Conservation (phyloP, 2,329 filamentous ascomycete species). For the Teratosphaeria viscida region DNA sequence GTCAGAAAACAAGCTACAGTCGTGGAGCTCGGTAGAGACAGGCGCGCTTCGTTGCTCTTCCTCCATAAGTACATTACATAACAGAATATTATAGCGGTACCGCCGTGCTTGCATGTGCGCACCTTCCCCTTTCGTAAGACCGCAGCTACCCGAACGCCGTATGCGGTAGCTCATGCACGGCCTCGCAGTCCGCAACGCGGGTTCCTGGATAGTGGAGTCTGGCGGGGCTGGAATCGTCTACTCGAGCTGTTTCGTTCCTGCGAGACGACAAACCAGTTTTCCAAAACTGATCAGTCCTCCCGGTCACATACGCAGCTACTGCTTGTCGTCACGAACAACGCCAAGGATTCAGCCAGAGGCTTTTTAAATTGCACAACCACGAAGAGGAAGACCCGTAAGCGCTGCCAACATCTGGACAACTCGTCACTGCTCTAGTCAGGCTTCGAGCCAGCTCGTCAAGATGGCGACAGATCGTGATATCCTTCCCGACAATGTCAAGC, state of each 20-base stretch:
- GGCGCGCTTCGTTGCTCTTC: not conserved
- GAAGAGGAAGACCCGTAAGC: not conserved
- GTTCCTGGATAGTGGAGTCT: not conserved
- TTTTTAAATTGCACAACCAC: not conserved
- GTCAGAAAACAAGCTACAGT: not conserved
- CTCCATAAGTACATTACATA: not conserved
- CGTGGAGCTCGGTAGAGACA: not conserved
- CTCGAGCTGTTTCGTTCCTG: not conserved
- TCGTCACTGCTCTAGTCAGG: slow-evolving; percentile 20
- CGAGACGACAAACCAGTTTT: not conserved
- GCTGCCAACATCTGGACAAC: not conserved
- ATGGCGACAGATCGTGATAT: slow-evolving; percentile 38
- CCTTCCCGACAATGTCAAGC: slow-evolving; percentile 53
- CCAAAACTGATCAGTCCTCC: not conserved
- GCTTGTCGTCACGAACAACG: not conserved
- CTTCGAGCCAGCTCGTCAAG: slow-evolving; percentile 24
- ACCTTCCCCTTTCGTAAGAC: not conserved
- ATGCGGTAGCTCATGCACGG: not conserved
- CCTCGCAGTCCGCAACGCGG: not conserved
- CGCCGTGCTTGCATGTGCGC: not conserved
- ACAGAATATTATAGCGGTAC: not conserved
- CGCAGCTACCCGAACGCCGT: not conserved
- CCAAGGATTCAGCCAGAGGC: not conserved
- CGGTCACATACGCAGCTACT: not conserved
- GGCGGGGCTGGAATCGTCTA: not conserved